Evolutionary conservation across 352 stramenopile species (phyloP).

Genomic region (Phytopythium chamaehyphon): DNA sequence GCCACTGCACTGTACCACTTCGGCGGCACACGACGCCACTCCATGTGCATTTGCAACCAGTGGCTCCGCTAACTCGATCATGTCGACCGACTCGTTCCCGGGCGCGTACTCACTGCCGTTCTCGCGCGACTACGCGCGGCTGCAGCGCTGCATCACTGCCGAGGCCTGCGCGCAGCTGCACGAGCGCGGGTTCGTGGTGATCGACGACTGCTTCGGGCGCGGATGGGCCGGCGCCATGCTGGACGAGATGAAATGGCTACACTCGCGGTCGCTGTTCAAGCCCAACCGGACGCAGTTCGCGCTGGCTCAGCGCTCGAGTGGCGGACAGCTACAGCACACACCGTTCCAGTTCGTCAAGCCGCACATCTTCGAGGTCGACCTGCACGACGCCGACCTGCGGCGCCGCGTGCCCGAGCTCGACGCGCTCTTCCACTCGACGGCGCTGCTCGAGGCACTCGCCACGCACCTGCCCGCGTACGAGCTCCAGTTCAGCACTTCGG

Average conservation of each 20-base stretch:
- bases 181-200: conserved; percentile 53
- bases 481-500: conserved; percentile 51
- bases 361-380: conserved; percentile 81
- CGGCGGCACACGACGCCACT: too few species aligned
- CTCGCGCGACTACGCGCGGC: conserved; percentile 42
- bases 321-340: conserved; percentile 16
- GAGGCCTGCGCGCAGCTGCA: conserved; percentile 35
- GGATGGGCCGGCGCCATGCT: conserved; percentile 51
- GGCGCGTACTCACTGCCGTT: conserved; percentile 46
- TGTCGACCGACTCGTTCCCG: conserved; percentile 19
- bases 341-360: conserved; percentile 71
- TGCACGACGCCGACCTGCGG: conserved; percentile 59
- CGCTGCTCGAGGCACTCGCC: conserved; percentile 42
- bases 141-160: conserved; percentile 42
- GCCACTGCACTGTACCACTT: too few species aligned
- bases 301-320: conserved; percentile 30
- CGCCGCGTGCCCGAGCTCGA: conserved; percentile 58
- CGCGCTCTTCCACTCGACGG: conserved; percentile 58
- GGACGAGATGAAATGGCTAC: conserved; percentile 60
- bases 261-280: conserved; percentile 47
- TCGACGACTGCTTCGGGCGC: conserved; percentile 65
- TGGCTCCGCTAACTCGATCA: too few species aligned
- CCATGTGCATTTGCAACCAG: too few species aligned
- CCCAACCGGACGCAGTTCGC: conserved; percentile 84
- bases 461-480: conserved; percentile 50